Evolutionary conservation across 140 eudicot species (phyloP), one percentile per base, ranked within the genome.

Genomic region (Oenanthe javanica): DNA sequence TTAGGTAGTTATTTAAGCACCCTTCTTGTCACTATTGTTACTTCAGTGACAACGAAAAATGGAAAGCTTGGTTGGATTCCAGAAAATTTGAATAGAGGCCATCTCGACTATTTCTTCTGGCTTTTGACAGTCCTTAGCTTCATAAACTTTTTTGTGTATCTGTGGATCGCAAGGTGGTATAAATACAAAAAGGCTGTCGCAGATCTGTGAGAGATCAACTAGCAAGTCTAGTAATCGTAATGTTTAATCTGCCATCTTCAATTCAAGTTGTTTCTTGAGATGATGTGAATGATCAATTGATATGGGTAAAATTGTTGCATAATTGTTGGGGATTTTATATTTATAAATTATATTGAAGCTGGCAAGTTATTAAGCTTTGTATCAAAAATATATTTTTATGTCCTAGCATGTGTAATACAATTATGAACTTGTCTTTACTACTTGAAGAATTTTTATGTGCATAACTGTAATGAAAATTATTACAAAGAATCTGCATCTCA

Each of bases 61-160:
- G 89, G 92, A 67, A 83, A 83, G 66, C 82, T 72, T 0, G 94
- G 94, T 21, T 90, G 94, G 94, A 90, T 90, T 10, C 85, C 90
- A 51, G 81, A 87, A 23, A 90, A 90, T 61, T 80, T 90, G 79
- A 90, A 90, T 27, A 81, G 69, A 74, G 94, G 94, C 48, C 94
- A 88, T 80, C 86, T 88, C 42, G 92, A 90, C 59, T 88, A 90
- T 63, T 90, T 88, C 85, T 90, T 66, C 67, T 87, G 86, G 83
- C 61, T 90, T 36, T 81, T 88, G 83, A 86, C 92, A 0, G 75
- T 81, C 52, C 84, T 90, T 75, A 90, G 94, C 82, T 75, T 86
- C 79, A 9, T 90, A 66, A 90, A 90, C 83, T 79, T 90, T 82
- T 1, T 88, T 4, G 87, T 84, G 67, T 90, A 88, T 83, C 79